These are phyloP conservation scores for Pichia sp. DNA, from an alignment of 1,139 yeast species.

Conservation along the genomic window DNA sequence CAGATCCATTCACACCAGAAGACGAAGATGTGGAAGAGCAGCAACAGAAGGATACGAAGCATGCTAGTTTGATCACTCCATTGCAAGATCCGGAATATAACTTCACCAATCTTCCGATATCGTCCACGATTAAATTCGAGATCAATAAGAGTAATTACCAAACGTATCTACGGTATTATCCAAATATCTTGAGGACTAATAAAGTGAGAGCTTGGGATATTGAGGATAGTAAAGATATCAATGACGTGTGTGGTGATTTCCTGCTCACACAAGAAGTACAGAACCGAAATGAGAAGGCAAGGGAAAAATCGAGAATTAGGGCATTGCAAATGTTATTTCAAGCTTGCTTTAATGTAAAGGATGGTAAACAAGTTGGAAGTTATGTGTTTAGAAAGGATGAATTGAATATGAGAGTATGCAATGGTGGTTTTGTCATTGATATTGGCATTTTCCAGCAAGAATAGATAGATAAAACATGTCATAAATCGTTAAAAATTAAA, in stretches of 20 bases:
- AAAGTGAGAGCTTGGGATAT: conserved; percentile 12
- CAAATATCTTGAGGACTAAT: conserved; percentile 13
- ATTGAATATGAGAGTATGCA: conserved; percentile 25
- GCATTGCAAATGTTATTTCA: conserved; percentile 33
- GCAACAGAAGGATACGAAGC: neutral
- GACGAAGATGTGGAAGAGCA: conserved; percentile 5
- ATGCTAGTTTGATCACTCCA: conserved; percentile 12
- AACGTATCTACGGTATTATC: conserved; percentile 9
- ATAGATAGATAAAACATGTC: too few relatives aligned
- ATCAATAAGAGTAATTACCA: conserved; percentile 17
- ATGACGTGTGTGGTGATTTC: conserved; percentile 38
- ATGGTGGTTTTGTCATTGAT: conserved; percentile 22
- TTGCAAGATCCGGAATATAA: conserved; percentile 13
- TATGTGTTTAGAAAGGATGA: conserved; percentile 28
- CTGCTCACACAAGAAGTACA: conserved; percentile 50
- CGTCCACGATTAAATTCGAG: conserved; percentile 28
- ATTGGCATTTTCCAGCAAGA: too few relatives aligned
- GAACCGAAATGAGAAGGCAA: conserved; percentile 28
- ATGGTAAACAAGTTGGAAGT: conserved; percentile 28
- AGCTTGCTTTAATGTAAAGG: conserved; percentile 30
- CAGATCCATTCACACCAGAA: neutral
- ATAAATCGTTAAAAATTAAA: too few relatives aligned
- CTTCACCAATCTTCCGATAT: conserved; percentile 16
- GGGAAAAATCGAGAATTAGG: conserved; percentile 26
- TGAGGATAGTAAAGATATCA: conserved; percentile 34